phyloP scores from a whole-genome alignment of 331 rosid genomes.

The Malus hybrid region DNA sequence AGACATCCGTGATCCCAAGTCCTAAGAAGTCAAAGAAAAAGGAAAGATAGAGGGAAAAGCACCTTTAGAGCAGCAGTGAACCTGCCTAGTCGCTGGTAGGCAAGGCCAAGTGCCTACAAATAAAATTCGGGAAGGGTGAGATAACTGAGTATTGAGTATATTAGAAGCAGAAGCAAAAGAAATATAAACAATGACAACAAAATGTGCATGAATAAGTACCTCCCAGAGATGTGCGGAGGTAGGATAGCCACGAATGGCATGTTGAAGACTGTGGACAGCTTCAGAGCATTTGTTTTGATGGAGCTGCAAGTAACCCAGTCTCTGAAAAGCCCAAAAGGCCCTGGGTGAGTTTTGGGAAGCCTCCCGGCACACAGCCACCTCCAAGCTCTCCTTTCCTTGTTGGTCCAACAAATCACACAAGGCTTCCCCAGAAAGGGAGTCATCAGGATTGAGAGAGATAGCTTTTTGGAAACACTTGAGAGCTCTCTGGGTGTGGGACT shows the following conservation, averaged over 20 bases:
- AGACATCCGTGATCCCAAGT: too few species aligned
- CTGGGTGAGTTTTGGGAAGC: conserved; percentile 71
- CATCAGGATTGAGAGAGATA: conserved; percentile 58
- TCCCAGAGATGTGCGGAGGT: conserved; percentile 77
- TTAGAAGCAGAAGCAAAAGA: neutral
- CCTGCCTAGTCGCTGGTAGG: conserved; percentile 88
- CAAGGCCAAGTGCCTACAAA: conserved; percentile 83
- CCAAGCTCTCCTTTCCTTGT: conserved; percentile 61
- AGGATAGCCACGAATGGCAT: conserved; percentile 88
- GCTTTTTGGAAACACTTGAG: conserved; percentile 85
- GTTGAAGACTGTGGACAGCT: conserved; percentile 84
- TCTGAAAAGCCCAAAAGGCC: conserved; percentile 91
- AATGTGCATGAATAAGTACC: conserved; percentile 24
- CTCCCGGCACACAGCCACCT: conserved; percentile 56
- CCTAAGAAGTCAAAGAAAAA: neutral
- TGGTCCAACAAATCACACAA: conserved; percentile 72
- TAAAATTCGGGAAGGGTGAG: neutral
- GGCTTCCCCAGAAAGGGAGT: conserved; percentile 64
- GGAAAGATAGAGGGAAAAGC: neutral
- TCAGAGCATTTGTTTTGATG: conserved; percentile 64
- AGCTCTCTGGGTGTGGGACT: conserved; percentile 46
- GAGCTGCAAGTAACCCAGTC: conserved; percentile 80
- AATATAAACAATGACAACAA: neutral
- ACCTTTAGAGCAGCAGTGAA: conserved; percentile 93
- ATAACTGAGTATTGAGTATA: neutral